A percentile compares a stretch with the other conserved stretches of the same genome.
These are phyloP conservation scores for Sarocladium kiliense DNA, from an alignment of 2,329 filamentous ascomycete species.

Conservation along the genomic window DNA sequence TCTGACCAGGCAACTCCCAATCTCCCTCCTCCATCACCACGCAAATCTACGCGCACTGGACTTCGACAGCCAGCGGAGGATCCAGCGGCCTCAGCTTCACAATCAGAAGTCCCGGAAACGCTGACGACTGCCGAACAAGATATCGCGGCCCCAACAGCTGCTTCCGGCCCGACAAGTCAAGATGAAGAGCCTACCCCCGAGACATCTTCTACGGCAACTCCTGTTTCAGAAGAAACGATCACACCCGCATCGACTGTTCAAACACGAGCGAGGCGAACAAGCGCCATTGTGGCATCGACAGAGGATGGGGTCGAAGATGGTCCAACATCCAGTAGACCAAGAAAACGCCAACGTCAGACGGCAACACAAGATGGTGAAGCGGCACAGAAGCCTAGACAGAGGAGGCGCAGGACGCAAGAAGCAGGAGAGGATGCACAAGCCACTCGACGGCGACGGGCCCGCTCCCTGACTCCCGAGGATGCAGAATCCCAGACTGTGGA, in stretches of 20 bases:
- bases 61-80: neutral
- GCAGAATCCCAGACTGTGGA: constrained; percentile 61
- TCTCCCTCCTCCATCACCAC: neutral
- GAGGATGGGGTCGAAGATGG: constrained; percentile 15
- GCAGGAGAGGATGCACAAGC: constrained; percentile 16
- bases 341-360: constrained; percentile 13
- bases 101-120: neutral
- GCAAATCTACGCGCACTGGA: neutral
- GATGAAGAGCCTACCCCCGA: neutral
- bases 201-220: neutral
- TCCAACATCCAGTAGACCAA: constrained; percentile 18
- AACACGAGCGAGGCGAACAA: constrained; percentile 14
- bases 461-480: constrained; percentile 56
- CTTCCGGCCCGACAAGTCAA: neutral
- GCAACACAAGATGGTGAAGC: neutral
- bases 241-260: neutral
- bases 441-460: constrained; percentile 28
- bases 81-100: neutral
- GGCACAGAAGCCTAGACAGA: constrained; percentile 15
- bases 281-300: neutral
- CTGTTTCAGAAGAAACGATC: neutral
- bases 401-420: constrained; percentile 15
- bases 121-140: neutral
- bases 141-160: neutral
- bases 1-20: neutral